phyloP scores from a whole-genome alignment of 352 stramenopile species.

The Globisporangium abappressorium region DNA sequence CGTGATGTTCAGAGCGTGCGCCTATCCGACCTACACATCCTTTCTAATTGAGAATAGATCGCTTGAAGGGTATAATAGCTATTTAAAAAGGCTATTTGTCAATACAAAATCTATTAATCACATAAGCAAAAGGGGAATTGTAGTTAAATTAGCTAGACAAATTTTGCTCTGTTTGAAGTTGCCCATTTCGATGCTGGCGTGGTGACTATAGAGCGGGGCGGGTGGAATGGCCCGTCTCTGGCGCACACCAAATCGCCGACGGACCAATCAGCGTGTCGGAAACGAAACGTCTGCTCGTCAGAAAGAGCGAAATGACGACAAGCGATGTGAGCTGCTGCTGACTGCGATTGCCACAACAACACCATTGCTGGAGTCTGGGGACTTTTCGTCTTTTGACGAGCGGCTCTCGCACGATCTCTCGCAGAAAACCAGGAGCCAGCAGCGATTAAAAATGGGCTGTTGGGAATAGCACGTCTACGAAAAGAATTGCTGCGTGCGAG shows the following conservation, averaged over 20 bases:
- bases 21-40: background rate
- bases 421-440: background rate
- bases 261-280: background rate
- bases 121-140: no score
- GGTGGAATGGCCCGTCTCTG: constrained; percentile 1
- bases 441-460: background rate
- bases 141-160: background rate
- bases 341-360: no score
- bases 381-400: background rate
- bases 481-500: background rate
- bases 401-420: background rate
- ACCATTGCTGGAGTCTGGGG: background rate
- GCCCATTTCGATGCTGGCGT: background rate
- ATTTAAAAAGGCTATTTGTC: background rate
- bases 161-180: constrained; percentile 3
- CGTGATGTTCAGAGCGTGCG: background rate
- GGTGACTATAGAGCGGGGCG: background rate
- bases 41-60: no score
- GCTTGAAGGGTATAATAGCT: background rate
- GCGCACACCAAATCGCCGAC: background rate
- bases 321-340: background rate
- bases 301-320: constrained; percentile 1
- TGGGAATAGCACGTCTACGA: background rate
- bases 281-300: background rate
- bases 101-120: no score